Evolutionary conservation across 495 filamentous ascomycete genomes (phyloP), one percentile per base, ranked within the genome.

Genomic region (Cairneyella variabilis): DNA sequence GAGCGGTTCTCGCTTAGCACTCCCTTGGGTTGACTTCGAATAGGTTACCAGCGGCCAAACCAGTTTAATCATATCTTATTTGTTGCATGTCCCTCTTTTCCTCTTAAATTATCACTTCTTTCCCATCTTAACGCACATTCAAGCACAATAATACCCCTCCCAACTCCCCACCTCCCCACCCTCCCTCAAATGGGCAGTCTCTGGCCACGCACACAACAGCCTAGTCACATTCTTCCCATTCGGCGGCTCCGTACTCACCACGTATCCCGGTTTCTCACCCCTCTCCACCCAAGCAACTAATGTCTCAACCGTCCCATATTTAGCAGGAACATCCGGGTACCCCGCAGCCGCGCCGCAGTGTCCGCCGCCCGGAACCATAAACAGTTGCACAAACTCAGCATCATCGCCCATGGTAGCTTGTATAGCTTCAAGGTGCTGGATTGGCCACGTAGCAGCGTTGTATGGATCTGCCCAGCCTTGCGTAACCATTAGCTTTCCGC

Each of bases 381-480:
- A 72, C 9, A 76, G 48, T 3, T 65, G 49, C 41, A 69, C 67
- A 53, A 69, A 74, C 12, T 66, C 62, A 14, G 53, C 37, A 18
- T 70, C 62, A n/a, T 67, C 57, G 14, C 52, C 56, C 7, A 59
- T 61, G 17, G 54, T 59, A 2, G 54, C 51, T 49, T 71, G 52
- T 10, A 76, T 63, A 41, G 69, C 59, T 16, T 64, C 49, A 18
- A 72, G 64, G 40, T 73, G 67, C 39, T 70, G 49, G 43, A 74
- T 74, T 12, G 71, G 71, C 73, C 73, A 76, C 1, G 40, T 60
- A 2, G 71, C 64, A 2, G 69, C 66, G 22, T 73, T 71, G 23
- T 55, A 66, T 2, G 63, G 68, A 57, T 76, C 70, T 1, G 66
- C 49, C 71, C 73, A 74, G 28, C 70, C 66, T 53, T 74, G 71